Conservation (phyloP, 257 asterid genomes). For the Solanum ossicruentum region DNA sequence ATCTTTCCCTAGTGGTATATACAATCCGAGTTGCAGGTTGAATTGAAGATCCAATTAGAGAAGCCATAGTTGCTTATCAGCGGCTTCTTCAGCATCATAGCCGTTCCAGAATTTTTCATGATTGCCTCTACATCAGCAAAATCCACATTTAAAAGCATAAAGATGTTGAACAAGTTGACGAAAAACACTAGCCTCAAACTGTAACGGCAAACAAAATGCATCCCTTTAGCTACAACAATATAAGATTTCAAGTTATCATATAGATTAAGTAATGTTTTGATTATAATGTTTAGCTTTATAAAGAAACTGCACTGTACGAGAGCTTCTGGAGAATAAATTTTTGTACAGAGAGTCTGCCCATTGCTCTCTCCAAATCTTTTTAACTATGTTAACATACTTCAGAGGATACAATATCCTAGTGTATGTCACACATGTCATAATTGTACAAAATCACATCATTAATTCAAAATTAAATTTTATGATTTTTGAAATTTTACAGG, state of each 20-base stretch:
- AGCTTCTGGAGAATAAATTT: neutral
- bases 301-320: neutral
- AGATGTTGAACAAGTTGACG: neutral
- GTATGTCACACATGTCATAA: too few relatives aligned
- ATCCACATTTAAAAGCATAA: constrained; percentile 44
- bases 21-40: constrained; percentile 97
- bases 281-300: neutral
- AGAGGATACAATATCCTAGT: too few relatives aligned
- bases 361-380: too few relatives aligned
- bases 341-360: neutral
- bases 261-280: neutral
- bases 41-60: constrained; percentile 85
- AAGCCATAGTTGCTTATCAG: constrained; percentile 93
- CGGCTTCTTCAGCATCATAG: constrained; percentile 99
- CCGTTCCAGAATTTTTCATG: constrained; percentile 97
- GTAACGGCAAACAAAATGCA: neutral
- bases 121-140: constrained; percentile 99
- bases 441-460: too few relatives aligned
- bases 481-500: too few relatives aligned
- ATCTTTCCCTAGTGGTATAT: constrained; percentile 85
- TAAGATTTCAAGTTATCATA: neutral
- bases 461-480: too few relatives aligned
- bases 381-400: too few relatives aligned
- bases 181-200: neutral
- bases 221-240: neutral